These are phyloP conservation scores for Jaenimonas drosophilae DNA, from an alignment of 208 protist species.

Conservation along the genomic window DNA sequence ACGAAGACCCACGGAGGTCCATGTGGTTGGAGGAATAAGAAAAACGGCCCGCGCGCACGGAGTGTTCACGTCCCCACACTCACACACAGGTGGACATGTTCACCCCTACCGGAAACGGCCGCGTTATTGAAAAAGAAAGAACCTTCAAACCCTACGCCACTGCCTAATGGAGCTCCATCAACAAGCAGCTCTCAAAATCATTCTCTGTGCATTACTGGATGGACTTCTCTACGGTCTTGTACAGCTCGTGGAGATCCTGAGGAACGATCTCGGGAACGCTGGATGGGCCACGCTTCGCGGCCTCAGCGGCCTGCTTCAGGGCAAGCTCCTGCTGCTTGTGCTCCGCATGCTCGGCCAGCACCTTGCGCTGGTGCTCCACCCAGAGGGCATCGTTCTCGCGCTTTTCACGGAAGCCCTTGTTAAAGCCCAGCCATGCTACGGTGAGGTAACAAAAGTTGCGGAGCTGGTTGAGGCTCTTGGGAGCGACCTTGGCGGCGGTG, in stretches of 20 bases:
- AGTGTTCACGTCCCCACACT: no score
- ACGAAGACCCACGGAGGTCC: no score
- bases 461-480: constrained; percentile 83
- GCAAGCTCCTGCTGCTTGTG: constrained; percentile 39
- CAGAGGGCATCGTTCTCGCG: constrained; percentile 70
- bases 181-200: not conserved
- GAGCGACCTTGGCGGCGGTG: constrained; percentile 59
- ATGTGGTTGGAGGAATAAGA: no score
- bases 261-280: constrained; percentile 48
- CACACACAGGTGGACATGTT: no score
- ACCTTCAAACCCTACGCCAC: no score
- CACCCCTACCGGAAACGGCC: no score
- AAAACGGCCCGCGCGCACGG: no score
- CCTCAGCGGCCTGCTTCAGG: constrained; percentile 13
- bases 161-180: no score
- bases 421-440: constrained; percentile 64
- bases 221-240: constrained; percentile 56
- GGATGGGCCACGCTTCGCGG: constrained; percentile 7
- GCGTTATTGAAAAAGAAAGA: not conserved
- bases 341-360: constrained; percentile 56
- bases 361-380: constrained; percentile 48
- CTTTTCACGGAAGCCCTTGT: constrained; percentile 74
- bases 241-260: constrained; percentile 51
- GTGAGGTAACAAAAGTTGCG: constrained; percentile 81
- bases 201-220: constrained; percentile 16